Evolutionary conservation across 192 early-diverging fungal genomes (phyloP).

Genomic region (Umbelopsis vinacea): DNA sequence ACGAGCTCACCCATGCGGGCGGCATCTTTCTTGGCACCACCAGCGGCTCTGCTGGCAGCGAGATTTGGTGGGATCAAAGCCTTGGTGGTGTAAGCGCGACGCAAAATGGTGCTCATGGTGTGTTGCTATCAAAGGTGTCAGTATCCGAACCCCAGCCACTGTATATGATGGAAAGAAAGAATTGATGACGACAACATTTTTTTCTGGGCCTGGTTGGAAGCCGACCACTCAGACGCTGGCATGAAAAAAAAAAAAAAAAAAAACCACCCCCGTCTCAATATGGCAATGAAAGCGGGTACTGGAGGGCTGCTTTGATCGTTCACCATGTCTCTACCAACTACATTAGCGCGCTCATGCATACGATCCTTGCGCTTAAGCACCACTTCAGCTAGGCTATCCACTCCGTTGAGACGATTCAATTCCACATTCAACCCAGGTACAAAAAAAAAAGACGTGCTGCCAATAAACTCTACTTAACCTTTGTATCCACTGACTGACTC

Average conservation of each 20-base stretch:
- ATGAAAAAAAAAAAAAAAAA: no score
- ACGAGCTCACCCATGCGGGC: constrained; percentile 68
- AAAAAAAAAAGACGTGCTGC: no score
- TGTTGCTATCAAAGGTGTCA: constrained; percentile 8
- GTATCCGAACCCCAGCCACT: constrained; percentile 4
- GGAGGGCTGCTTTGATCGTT: no score
- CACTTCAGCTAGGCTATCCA: not conserved
- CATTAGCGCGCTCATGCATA: not conserved
- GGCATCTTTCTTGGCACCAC: constrained; percentile 52
- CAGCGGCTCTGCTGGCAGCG: constrained; percentile 67
- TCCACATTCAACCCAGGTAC: not conserved
- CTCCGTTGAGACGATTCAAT: not conserved
- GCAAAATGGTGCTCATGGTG: constrained; percentile 42
- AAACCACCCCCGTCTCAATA: not conserved
- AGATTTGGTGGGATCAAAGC: constrained; percentile 75
- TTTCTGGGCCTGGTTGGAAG: not conserved
- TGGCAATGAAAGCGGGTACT: not conserved
- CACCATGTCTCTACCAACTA: not conserved
- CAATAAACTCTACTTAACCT: no score
- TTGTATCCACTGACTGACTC: no score
- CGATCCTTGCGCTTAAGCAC: not conserved
- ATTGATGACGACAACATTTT: not conserved
- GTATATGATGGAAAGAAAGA: not conserved
- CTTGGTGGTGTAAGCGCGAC: constrained; percentile 53
- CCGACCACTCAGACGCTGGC: not conserved